Evolutionary conservation across 1,139 yeast genomes (phyloP), one percentile per base, ranked within the genome.

Genomic region (Candida sanyaensis): DNA sequence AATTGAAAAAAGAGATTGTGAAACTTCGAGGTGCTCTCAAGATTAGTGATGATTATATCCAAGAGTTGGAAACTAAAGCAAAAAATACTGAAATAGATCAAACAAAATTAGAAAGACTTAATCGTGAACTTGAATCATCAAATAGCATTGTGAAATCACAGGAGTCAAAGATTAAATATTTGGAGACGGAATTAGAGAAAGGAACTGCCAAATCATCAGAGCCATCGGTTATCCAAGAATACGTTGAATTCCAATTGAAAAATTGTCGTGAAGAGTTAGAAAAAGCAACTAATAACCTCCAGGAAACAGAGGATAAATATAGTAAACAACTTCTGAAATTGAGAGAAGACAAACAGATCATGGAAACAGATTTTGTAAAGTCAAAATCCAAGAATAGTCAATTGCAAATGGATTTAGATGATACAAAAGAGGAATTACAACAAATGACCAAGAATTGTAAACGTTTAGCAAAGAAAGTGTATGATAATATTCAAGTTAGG

Each of bases 371-470:
- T 4, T 12, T 43, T 11, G 26, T 37, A 17, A 43, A 37, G 37
- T 17, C n/a, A 5, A 42, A 45, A 26, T 29, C 42, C 11, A 44
- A 41, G 37, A 47, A 45, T n/a, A 44, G 45, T 11, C 39, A 43
- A 21, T 44, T 51, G 28, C 30, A 43, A 8, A 26, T 41, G 3
- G 21, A 45, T 28, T 26, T 51, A 23, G 32, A 17, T 11, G 17
- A 6, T 5, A 41, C 45, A 23, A 49, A 50, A 13, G 33, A 38
- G n/a, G 46, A 48, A 26, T 41, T 47, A 26, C 42, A 43, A 23
- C 42, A 41, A 37, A 39, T 48, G 48, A 44, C 47, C 4, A 43
- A 37, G 28, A 46, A 51, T 36, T 52, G 48, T 37, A 38, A 45
- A 41, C 34, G 42, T 7, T 31, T 50, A 37, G 41, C 53, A 1